Base-by-base conservation (phyloP, 108 stramenopile species). In the Skeletonema marinoi region DNA sequence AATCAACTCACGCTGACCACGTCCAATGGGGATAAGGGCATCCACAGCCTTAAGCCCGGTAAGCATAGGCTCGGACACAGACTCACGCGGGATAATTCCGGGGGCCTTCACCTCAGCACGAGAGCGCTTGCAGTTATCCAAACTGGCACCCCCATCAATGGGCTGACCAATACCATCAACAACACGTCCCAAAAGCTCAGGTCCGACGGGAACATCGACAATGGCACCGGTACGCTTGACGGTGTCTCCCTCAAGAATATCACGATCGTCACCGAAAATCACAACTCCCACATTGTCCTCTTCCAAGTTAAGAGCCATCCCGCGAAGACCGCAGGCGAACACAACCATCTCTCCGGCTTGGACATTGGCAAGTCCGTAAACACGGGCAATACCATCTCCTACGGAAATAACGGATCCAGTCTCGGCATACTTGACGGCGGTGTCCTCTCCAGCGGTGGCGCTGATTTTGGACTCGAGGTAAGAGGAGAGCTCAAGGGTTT, bases 311-410 rank as follows among this genome's bases (percentile, higher is more conserved):
- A 99, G 96, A 54, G 99, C 99, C 99, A 98, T 99, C 73, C 99
- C 98, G 56, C 96, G 91, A 62, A 97, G 90, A 61, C 97, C 98
- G 81, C 89, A 90, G 89, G 96, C 85, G 68, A 98, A 98, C 77
- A 97, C 97, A 84, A 98, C 96, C 98, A 99, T 98, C 97, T 99
- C 99, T 84, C 99, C 99, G 72, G 99, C 99, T 85, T 99, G 99
- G 87, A 99, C 98, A 78, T 98, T 98, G 92, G 97, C 95, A 65
- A 99, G 93, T 75, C 99, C 99, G 88, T 98, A 99, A 25, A 99
- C 98, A 83, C 98, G 98, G 76, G 98, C 98, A 82, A 99, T 99
- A 89, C 98, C 98, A 85, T 99, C 98, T 90, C 98, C 98, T 29
- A 99, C 98, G 38, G 97, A 97, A 77, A 99, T 98, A 77, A 99